Conservation (phyloP, 108 stramenopile species). For the Stephanodiscus triporus region DNA sequence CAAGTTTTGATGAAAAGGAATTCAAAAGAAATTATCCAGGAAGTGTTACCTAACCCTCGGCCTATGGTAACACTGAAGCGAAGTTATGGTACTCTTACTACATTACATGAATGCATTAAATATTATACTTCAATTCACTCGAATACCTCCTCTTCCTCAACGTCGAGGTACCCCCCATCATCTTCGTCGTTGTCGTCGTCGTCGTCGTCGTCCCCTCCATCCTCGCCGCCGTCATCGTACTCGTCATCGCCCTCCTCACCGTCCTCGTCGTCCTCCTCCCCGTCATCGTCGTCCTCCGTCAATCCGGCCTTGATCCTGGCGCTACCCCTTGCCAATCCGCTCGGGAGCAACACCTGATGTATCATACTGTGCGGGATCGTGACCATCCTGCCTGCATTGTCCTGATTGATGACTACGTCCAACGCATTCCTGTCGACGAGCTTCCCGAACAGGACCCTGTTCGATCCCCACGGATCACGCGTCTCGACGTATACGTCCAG, state of each 20-base stretch:
- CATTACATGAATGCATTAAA: too few relatives aligned
- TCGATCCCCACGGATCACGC: conserved; percentile 82
- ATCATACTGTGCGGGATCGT: conserved; percentile 73
- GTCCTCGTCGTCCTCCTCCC: not conserved
- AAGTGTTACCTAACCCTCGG: too few relatives aligned
- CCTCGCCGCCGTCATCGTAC: conserved; percentile 8
- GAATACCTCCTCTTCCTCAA: conserved; percentile 19
- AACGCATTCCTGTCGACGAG: conserved; percentile 82
- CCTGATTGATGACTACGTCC: conserved; percentile 80
- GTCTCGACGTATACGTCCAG: conserved; percentile 76
- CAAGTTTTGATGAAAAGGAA: too few relatives aligned
- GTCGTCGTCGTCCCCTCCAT: conserved; percentile 14
- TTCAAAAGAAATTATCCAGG: too few relatives aligned
- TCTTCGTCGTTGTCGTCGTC: conserved; percentile 6
- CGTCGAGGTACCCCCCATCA: conserved; percentile 3
- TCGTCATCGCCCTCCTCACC: conserved; percentile 22
- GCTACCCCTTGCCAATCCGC: conserved; percentile 39
- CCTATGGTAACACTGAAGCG: too few relatives aligned
- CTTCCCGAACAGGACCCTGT: conserved; percentile 75
- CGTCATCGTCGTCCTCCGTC: not conserved
- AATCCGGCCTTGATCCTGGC: conserved; percentile 27
- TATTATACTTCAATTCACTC: too few relatives aligned
- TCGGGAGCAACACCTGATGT: conserved; percentile 42
- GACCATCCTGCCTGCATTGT: conserved; percentile 78
- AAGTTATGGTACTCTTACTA: too few relatives aligned